Percentiles rank a stretch among this genome's conserved stretches.
Conservation (phyloP, 768 basidiomycete species). For the Paxillus rubicundulus region DNA sequence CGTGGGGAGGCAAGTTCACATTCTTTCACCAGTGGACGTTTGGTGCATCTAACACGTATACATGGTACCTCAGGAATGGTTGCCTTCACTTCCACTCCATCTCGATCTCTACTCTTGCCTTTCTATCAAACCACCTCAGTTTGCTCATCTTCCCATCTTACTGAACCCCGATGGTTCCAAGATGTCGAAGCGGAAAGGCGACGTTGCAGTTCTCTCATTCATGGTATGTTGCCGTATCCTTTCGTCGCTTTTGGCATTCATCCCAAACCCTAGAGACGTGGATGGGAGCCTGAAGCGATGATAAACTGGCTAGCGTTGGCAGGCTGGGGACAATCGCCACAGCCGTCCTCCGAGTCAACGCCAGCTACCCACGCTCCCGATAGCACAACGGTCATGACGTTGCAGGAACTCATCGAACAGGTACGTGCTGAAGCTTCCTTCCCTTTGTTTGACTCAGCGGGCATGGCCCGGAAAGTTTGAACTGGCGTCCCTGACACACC, state of each 20-base stretch:
- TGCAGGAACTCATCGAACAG: constrained; percentile 63
- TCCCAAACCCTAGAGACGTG: constrained; percentile 52
- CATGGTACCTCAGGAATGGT: constrained; percentile 73
- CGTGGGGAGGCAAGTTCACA: constrained; percentile 73
- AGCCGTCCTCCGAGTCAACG: constrained; percentile 21
- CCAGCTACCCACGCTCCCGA: constrained; percentile 49
- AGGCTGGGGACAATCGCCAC: constrained; percentile 79
- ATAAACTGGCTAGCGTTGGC: constrained; percentile 92
- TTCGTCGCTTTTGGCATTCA: neutral
- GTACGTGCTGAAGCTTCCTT: constrained; percentile 34
- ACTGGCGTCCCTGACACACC: constrained; percentile 70
- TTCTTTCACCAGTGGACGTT: neutral
- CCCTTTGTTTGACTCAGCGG: neutral
- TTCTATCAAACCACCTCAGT: constrained; percentile 67
- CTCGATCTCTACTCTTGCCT: constrained; percentile 85
- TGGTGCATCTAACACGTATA: neutral
- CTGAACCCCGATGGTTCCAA: constrained; percentile 90
- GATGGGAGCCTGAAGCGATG: constrained; percentile 88
- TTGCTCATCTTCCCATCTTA: constrained; percentile 89
- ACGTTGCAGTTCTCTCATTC: constrained; percentile 84
- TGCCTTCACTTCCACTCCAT: constrained; percentile 89
- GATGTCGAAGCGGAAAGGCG: constrained; percentile 92
- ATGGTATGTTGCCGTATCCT: constrained; percentile 49
- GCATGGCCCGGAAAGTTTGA: constrained; percentile 55
- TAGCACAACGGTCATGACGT: constrained; percentile 59